Conservation (phyloP, 116 monocot species). For the Zostera marina region DNA sequence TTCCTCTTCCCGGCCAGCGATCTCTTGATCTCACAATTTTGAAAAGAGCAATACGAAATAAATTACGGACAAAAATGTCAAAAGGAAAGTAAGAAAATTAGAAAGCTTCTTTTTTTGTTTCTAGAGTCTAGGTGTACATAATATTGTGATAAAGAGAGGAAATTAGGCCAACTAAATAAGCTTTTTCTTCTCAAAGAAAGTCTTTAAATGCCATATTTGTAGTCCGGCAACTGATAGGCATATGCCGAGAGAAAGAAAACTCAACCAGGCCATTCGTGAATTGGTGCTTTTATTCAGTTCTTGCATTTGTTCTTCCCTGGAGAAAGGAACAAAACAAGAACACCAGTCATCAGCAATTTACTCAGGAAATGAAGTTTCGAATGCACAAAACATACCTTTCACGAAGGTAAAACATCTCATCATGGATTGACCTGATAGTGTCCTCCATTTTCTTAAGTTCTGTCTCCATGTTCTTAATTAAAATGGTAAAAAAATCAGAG, state of each 20-base stretch:
- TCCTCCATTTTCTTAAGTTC: slow-evolving; percentile 95
- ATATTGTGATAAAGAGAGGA: not conserved
- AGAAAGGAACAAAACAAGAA: not conserved
- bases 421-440: slow-evolving; percentile 70
- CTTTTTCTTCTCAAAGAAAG: slow-evolving; percentile 90
- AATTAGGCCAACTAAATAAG: slow-evolving; percentile 27
- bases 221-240: slow-evolving; percentile 74
- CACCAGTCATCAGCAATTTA: not conserved
- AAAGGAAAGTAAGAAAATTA: too few species aligned
- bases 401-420: slow-evolving; percentile 97
- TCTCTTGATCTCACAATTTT: too few species aligned
- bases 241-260: slow-evolving; percentile 65
- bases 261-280: slow-evolving; percentile 69
- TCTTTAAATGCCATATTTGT: slow-evolving; percentile 80
- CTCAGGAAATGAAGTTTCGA: not conserved
- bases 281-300: slow-evolving; percentile 70
- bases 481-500: not conserved
- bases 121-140: too few species aligned
- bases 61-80: too few species aligned
- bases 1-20: too few species aligned
- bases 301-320: slow-evolving; percentile 85
- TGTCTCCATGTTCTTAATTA: slow-evolving; percentile 63
- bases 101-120: too few species aligned
- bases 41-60: too few species aligned
- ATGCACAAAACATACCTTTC: slow-evolving; percentile 37